phyloP scores from a whole-genome alignment of 495 filamentous ascomycete genomes.

The Aspergillus avenaceus region DNA sequence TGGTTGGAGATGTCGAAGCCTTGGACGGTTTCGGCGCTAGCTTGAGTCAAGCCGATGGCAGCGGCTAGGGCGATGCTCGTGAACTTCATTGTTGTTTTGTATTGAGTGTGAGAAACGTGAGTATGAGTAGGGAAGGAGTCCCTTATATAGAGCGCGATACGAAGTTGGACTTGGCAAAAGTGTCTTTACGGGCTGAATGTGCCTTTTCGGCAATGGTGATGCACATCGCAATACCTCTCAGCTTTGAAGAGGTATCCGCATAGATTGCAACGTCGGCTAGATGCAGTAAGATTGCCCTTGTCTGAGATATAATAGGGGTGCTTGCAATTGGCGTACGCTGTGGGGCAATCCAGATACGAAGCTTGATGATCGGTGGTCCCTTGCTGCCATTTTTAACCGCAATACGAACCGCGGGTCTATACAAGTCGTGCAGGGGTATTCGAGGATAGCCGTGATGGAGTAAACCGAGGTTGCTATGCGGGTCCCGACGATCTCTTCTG shows the following conservation, averaged over 20 bases:
- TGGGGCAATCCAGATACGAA: not conserved
- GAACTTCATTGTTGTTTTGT: constrained; percentile 1
- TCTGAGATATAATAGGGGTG: not conserved
- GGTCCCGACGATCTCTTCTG: not conserved
- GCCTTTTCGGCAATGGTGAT: not conserved
- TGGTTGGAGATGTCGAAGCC: constrained; percentile 66
- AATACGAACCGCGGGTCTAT: not conserved
- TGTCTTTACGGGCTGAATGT: not conserved
- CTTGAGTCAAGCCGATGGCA: constrained; percentile 17
- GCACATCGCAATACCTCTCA: not conserved
- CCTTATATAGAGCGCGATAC: not conserved
- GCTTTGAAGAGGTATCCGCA: not conserved
- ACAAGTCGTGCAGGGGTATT: not conserved
- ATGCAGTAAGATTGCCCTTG: not conserved
- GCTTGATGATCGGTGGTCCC: not conserved
- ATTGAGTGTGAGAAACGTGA: not conserved
- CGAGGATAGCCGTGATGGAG: not conserved
- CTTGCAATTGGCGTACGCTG: not conserved
- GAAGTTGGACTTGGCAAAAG: not conserved
- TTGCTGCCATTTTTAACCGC: not conserved
- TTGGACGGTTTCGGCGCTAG: constrained; percentile 44
- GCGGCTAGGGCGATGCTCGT: constrained; percentile 1
- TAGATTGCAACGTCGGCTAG: not conserved
- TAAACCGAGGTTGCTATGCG: not conserved
- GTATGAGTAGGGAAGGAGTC: not conserved